Base-by-base conservation (phyloP, 139 green algal genomes). In the Chlamydomonas urium region DNA sequence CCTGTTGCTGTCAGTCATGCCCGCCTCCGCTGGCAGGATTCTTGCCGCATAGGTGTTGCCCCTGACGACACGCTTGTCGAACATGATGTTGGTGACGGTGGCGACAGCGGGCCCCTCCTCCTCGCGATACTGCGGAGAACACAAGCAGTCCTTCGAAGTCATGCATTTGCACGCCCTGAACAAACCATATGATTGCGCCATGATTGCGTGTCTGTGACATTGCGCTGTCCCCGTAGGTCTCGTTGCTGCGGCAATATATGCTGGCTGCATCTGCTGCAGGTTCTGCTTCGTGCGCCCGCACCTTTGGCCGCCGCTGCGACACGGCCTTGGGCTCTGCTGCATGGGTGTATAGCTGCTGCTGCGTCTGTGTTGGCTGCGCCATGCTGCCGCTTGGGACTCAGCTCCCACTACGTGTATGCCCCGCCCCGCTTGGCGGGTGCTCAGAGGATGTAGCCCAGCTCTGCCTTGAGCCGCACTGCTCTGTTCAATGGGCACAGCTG, bases 21-120 rank as follows among this genome's bases (percentile, higher is more conserved):
- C 38, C 5, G 74, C 48, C 34, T 90, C 87, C 57, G 86, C 79
- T 56, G 88, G 85, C 28, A 91, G 66, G 34, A 91, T 87, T 14
- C 89, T 85, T 5, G 88, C 77, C 2, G 87, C 90, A 58, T 94
- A 96, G 2, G 90, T 96, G 80, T 93, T 96, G 4, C 90, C 90
- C 4, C 90, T 83, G 0, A 96, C 85, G 1, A 96, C 89, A 6
- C 90, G 78, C 26, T 88, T 77, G 72, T 96, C 89, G 66, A 93
- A 96, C 90, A 96, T 96, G 60, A 96, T 93, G 76, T 96, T 96
- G 62, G 73, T 26, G 38, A 37, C 34, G 37, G 48, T 33, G 34
- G 10, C 8, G 28, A 17, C 53, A 17, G 35, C 23, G 45, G 6
- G 8, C 32, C 38, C 48, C 23, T 87, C 81, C 62, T 84, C 79